A percentile compares a stretch with the other conserved stretches of the same genome.
These are phyloP conservation scores for Wickerhamomyces chaumierensis DNA, from an alignment of 805 yeast species.

Conservation along the genomic window DNA sequence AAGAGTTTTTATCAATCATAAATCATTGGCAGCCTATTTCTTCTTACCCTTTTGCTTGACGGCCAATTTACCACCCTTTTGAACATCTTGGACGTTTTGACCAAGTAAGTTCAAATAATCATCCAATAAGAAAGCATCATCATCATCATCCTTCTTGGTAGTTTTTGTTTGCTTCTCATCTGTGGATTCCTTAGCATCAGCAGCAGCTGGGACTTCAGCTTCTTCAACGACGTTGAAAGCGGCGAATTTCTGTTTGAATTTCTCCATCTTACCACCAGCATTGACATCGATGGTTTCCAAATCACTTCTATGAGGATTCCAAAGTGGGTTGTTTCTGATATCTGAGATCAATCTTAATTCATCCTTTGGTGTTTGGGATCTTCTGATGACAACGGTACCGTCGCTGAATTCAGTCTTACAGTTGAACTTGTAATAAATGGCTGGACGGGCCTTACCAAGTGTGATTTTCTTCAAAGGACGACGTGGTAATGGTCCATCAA, in stretches of 20 bases:
- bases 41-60: constrained; percentile 34
- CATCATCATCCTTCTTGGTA: constrained; percentile 7
- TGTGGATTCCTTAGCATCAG: constrained; percentile 1
- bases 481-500: constrained; percentile 21
- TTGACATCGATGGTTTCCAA: constrained; percentile 65
- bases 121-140: constrained; percentile 21
- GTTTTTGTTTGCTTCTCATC: constrained; percentile 2
- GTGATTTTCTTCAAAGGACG: constrained; percentile 61
- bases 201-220: constrained; percentile 4
- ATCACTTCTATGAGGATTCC: constrained; percentile 85
- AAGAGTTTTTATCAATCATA: too few species aligned
- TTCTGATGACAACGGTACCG: constrained; percentile 78
- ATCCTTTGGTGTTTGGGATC: constrained; percentile 79
- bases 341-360: constrained; percentile 81
- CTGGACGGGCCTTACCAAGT: constrained; percentile 85
- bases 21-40: constrained; percentile 13
- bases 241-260: constrained; percentile 59
- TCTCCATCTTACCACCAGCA: constrained; percentile 71
- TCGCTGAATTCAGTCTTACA: constrained; percentile 85
- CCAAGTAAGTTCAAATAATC: constrained; percentile 53
- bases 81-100: constrained; percentile 41
- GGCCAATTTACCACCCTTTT: constrained; percentile 41
- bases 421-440: constrained; percentile 84
- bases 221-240: constrained; percentile 32
- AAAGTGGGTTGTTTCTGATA: constrained; percentile 74